Evolutionary conservation across 1,139 yeast species (phyloP), one percentile per base, ranked within the genome.

Genomic region (Hemisphaericaspora xylanilytica): DNA sequence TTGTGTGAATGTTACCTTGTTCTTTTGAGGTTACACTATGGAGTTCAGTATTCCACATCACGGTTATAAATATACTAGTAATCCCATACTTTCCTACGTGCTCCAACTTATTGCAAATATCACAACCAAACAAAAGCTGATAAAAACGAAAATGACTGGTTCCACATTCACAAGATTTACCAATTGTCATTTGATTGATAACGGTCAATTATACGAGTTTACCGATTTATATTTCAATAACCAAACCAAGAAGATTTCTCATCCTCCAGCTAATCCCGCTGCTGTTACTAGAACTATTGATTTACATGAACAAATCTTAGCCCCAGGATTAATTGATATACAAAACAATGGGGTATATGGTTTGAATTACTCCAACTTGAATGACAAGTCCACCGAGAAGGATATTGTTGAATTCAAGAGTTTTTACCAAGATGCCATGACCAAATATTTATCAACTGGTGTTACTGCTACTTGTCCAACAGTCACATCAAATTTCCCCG

Each of bases 331-430:
- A 50, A 62, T 80, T 15, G 85, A 80, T 53, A 72, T 78, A 41
- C 85, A 80, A 53, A 73, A 78, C 43, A 80, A 80, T 48, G 85
- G 85, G 8, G 71, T 79, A 36, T 78, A 72, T 46, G 85, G 85
- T 3, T 62, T 78, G 47, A 81, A 79, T 47, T 80, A 73, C 52
- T 72, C 80, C 21, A 63, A 65, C 42, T 59, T 67, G 41, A 59
- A 55, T 48, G 58, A 54, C 36, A 52, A 53, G 27, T 69, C 75
- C 13, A 56, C 69, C 7, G 57, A 59, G 1, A 52, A 60, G 32
- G 75, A 74, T 14, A 47, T 68, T 20, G 50, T 44, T 11, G 52
- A 49, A 16, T 70, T 65, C 48, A 49, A 56, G 36, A 49, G 50
- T 13, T 58, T 59, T 43, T 75, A 73, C 48, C 56, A 58, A 25